phyloP scores from a whole-genome alignment of 1,284 basidiomycete genomes.

The Trichosporon coremiiforme region DNA sequence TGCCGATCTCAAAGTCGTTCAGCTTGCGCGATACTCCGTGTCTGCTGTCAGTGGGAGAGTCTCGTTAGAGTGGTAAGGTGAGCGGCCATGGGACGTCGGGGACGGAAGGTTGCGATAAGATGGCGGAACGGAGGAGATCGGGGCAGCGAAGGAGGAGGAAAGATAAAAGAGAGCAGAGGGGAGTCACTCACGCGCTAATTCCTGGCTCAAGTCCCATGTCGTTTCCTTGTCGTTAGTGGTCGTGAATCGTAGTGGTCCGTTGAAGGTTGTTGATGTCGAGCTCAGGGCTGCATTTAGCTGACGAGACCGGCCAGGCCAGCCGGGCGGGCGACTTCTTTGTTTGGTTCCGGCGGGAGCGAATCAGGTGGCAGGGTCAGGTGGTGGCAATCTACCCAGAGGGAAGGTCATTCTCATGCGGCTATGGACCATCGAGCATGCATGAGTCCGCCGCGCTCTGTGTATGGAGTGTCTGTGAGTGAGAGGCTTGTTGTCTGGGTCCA shows the following conservation, averaged over 20 bases:
- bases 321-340: slow-evolving; percentile 5
- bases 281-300: not conserved
- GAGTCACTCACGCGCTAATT: slow-evolving; percentile 5
- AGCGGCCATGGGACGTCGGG: not conserved
- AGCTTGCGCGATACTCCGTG: slow-evolving; percentile 29
- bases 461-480: no score
- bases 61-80: no score
- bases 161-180: not conserved
- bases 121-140: no score
- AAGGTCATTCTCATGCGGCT: not conserved
- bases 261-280: not conserved
- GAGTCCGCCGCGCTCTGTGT: no score
- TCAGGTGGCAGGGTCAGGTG: not conserved
- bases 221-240: not conserved
- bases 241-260: not conserved
- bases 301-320: not conserved
- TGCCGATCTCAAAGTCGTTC: slow-evolving; percentile 80
- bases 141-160: not conserved
- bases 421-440: no score
- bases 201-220: slow-evolving; percentile 4
- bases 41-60: slow-evolving; percentile 23
- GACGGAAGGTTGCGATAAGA: no score
- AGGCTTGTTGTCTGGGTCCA: no score
- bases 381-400: not conserved
- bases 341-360: slow-evolving; percentile 7